A percentile compares a stretch with the other conserved stretches of the same genome.
These are phyloP conservation scores for Sporodiniella umbellata DNA, from an alignment of 371 early-diverging fungal genomes.

Conservation along the genomic window DNA sequence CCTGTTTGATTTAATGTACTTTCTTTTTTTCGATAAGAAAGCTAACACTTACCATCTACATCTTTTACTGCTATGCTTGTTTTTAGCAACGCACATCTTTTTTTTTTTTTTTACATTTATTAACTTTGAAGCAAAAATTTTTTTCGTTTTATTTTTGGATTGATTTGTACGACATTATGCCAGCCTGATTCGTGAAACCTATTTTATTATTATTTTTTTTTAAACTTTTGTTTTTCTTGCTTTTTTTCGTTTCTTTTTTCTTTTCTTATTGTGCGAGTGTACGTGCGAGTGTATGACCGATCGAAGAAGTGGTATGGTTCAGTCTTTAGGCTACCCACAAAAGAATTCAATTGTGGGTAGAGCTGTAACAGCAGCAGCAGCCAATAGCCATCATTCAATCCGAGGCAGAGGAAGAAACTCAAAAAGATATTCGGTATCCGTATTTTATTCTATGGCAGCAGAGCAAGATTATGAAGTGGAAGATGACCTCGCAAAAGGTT, in stretches of 20 bases:
- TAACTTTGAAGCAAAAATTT: too few species aligned
- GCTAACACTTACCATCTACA: too few species aligned
- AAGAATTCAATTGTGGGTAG: conserved; percentile 35
- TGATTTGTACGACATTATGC: not conserved
- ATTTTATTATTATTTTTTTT: too few species aligned
- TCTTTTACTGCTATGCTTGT: too few species aligned
- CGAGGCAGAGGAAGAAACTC: conserved; percentile 32
- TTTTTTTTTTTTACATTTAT: too few species aligned
- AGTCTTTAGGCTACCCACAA: conserved; percentile 33
- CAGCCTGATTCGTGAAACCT: not conserved
- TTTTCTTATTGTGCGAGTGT: not conserved
- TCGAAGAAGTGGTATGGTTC: conserved; percentile 43
- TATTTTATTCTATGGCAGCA: conserved; percentile 91
- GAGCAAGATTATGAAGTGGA: conserved; percentile 92
- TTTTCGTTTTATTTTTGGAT: not conserved
- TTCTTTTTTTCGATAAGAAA: too few species aligned
- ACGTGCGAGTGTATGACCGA: too few species aligned
- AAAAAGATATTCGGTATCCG: conserved; percentile 82
- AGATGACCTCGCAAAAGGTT: conserved; percentile 80
- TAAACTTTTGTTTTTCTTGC: not conserved
- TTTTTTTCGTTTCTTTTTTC: not conserved
- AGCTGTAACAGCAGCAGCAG: conserved; percentile 48
- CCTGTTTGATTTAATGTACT: too few species aligned
- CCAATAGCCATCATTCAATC: conserved; percentile 40
- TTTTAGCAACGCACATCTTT: too few species aligned